A percentile compares a stretch with the other conserved stretches of the same genome.
These are phyloP conservation scores for Pythium graminicola DNA, from an alignment of 352 stramenopile species.

Conservation along the genomic window DNA sequence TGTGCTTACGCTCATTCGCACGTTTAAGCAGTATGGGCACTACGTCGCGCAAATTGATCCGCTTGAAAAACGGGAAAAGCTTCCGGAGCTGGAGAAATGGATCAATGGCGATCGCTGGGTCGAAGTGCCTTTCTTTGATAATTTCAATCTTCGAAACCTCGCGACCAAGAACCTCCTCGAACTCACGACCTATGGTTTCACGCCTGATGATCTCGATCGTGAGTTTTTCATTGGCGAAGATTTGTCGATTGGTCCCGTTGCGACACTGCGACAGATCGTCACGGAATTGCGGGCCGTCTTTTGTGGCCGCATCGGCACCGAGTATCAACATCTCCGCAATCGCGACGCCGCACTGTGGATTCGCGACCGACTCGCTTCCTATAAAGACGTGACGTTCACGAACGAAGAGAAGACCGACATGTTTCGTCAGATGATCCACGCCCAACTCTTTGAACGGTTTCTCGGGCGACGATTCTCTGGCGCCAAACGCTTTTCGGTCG, in stretches of 20 bases:
- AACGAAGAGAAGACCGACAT: conserved; percentile 92
- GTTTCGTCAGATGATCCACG: conserved; percentile 91
- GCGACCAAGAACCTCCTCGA: conserved; percentile 78
- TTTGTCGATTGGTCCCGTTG: conserved; percentile 72
- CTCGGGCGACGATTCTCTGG: conserved; percentile 90
- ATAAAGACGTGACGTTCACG: conserved; percentile 50
- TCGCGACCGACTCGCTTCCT: conserved; percentile 47
- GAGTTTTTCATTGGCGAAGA: conserved; percentile 91
- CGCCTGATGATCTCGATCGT: conserved; percentile 80
- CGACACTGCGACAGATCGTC: conserved; percentile 84
- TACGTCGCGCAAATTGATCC: conserved; percentile 86
- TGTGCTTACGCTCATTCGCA: conserved; percentile 78
- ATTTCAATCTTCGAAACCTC: conserved; percentile 79
- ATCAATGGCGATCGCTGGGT: conserved; percentile 79
- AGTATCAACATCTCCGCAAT: conserved; percentile 98
- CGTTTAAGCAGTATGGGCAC: conserved; percentile 87
- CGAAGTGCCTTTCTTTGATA: conserved; percentile 82
- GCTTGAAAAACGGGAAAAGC: conserved; percentile 68
- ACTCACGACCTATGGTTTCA: conserved; percentile 87
- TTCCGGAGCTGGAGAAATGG: conserved; percentile 80
- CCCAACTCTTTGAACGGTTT: conserved; percentile 98
- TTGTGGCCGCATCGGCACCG: conserved; percentile 94
- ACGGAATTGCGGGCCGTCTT: conserved; percentile 93
- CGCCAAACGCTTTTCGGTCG: conserved; percentile 98
- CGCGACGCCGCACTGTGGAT: conserved; percentile 85